Percentiles rank a stretch among this genome's conserved stretches.
These are phyloP conservation scores for Poa annua DNA, from an alignment of 176 grass and related monocot species.

Conservation along the genomic window DNA sequence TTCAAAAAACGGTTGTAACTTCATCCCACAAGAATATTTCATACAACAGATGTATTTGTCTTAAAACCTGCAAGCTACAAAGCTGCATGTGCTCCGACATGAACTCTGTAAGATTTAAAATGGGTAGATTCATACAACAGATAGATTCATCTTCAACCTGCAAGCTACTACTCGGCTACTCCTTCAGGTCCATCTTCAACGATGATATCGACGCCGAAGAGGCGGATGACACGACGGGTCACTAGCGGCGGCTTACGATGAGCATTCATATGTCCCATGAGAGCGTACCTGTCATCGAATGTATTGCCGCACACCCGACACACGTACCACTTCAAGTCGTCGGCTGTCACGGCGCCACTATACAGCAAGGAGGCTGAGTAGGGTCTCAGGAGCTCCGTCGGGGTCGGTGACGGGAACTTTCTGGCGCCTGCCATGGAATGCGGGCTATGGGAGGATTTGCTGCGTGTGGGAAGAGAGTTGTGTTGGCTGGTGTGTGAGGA, in stretches of 20 bases:
- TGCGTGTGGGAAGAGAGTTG: background rate
- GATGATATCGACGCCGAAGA: background rate
- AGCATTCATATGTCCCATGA: background rate
- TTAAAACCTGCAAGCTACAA: background rate
- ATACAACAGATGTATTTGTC: background rate
- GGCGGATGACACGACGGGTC: background rate
- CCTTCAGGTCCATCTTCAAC: background rate
- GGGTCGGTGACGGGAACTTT: background rate
- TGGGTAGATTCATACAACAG: background rate
- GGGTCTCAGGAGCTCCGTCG: background rate
- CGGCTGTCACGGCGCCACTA: too few relatives aligned
- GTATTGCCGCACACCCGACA: background rate
- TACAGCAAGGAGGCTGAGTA: background rate
- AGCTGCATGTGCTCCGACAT: background rate
- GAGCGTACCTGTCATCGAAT: background rate
- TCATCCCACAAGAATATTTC: background rate
- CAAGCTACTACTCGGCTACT: background rate
- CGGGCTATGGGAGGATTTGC: background rate
- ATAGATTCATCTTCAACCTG: background rate
- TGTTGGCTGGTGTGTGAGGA: background rate
- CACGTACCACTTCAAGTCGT: background rate
- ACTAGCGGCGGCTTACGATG: background rate
- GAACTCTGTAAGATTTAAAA: background rate
- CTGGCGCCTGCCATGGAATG: background rate
- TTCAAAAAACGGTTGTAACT: background rate